A percentile compares a stretch with the other conserved stretches of the same genome.
Evolutionary conservation across 257 asterid species (phyloP).

Genomic region (Coffea eugenioides): DNA sequence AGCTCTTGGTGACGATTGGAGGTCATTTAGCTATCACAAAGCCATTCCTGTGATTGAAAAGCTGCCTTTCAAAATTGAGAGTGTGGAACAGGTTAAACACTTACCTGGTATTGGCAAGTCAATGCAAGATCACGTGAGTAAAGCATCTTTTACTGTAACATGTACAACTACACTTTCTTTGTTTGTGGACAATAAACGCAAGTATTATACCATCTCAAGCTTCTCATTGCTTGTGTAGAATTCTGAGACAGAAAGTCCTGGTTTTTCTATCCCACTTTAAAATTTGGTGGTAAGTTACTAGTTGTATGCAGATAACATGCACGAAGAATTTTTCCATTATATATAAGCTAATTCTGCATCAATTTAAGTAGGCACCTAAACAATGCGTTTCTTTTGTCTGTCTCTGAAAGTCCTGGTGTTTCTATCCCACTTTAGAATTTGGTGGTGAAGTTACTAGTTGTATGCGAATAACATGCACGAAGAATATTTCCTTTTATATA

Average conservation of each 20-base stretch:
- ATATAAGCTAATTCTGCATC: too few relatives aligned
- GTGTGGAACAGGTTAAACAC: constrained; percentile 75
- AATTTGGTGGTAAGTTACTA: background rate
- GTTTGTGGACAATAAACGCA: background rate
- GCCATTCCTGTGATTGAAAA: constrained; percentile 93
- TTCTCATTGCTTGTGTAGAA: background rate
- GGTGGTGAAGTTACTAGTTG: background rate
- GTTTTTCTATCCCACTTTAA: background rate
- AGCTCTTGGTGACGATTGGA: constrained; percentile 93
- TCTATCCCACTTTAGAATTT: background rate
- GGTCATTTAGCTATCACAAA: constrained; percentile 92
- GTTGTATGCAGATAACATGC: too few relatives aligned
- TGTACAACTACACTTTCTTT: background rate
- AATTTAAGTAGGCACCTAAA: too few relatives aligned
- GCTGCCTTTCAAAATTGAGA: constrained; percentile 82
- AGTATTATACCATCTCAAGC: background rate
- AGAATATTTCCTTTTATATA: too few relatives aligned
- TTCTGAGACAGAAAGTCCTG: constrained; percentile 6
- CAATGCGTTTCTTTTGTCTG: too few relatives aligned
- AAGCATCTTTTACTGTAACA: background rate
- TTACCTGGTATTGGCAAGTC: constrained; percentile 90
- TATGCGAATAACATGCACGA: too few relatives aligned
- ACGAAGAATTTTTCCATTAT: too few relatives aligned
- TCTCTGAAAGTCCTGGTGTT: background rate
- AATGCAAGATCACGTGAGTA: constrained; percentile 86